Conservation (phyloP, 805 yeast species). For the Saturnispora zaruensis region DNA sequence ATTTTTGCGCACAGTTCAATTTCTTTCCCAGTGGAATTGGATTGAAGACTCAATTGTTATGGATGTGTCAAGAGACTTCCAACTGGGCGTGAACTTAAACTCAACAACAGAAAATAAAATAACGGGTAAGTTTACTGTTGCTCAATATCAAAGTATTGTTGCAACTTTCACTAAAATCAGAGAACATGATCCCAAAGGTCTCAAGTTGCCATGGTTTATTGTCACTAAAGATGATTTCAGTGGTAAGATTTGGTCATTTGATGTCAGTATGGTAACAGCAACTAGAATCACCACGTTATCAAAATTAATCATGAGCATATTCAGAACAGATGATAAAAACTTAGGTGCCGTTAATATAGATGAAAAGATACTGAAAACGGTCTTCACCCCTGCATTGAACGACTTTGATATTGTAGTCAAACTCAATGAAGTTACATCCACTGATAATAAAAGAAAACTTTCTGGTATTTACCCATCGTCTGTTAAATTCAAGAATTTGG, state of each 20-base stretch:
- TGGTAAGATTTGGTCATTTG: constrained; percentile 64
- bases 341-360: constrained; percentile 11
- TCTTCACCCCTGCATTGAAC: constrained; percentile 73
- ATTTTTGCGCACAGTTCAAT: constrained; percentile 62
- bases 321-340: constrained; percentile 29
- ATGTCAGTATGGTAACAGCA: constrained; percentile 60
- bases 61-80: constrained; percentile 54
- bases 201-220: constrained; percentile 71
- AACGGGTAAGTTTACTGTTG: constrained; percentile 54
- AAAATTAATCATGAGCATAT: constrained; percentile 56
- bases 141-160: constrained; percentile 52
- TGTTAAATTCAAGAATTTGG: constrained; percentile 51
- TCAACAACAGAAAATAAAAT: constrained; percentile 33
- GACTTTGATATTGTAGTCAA: constrained; percentile 79
- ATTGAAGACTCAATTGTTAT: constrained; percentile 74
- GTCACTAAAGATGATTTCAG: constrained; percentile 80
- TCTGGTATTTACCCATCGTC: constrained; percentile 50
- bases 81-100: constrained; percentile 6
- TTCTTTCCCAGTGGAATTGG: constrained; percentile 89
- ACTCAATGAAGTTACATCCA: constrained; percentile 31
- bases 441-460: constrained; percentile 22
- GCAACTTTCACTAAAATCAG: constrained; percentile 61
- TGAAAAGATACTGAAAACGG: constrained; percentile 36
- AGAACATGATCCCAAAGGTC: constrained; percentile 71
- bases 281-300: constrained; percentile 83